Base-by-base conservation (phyloP, 2,329 filamentous ascomycete species). In the Albophoma yamanashiensis region DNA sequence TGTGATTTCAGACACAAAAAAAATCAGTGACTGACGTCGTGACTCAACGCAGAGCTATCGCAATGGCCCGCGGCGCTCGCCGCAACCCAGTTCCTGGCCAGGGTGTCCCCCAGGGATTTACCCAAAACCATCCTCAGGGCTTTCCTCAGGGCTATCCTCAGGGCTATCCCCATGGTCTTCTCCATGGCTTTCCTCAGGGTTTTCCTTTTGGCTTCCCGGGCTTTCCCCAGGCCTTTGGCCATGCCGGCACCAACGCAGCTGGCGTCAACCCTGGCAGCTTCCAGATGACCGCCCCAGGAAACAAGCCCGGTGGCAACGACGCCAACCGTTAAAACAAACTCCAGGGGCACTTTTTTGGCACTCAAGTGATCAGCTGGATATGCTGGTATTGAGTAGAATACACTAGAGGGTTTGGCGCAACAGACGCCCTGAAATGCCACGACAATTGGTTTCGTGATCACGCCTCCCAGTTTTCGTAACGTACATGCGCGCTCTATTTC, bases 401-500 rank as follows among this genome's bases (percentile, higher is more conserved):
- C 64, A 66, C 67, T 67, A 67, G 63, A 63, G 59, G 64, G 67
- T 62, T 63, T 65, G 55, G 50, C 50, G 50, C 50, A 55, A 22
- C 31, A 55, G 31, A 55, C 50, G 50, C 50, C 50, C 31, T 22
- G 31, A 38, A 53, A 55, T 55, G 50, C 50, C 50, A 55, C 50
- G 50, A 55, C 50, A 36, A 17, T 36, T 38, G 36, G 50, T 38
- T 55, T 55, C 50, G 50, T 38, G 31, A 38, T 31, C 31, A n/a
- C 14, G 20, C 14, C 20, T 55, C 50, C 8, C 31, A 15, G 27
- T 36, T 20, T 22, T n/a, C n/a, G 17, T 15, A 53, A 53, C 31
- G 17, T 55, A 55, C 20, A 38, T 31, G 50, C 50, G 20, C 20
- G 50, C 50, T 45, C 60, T 74, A 84, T 67, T 78, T 78, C 66